A percentile compares a stretch with the other conserved stretches of the same genome.
Conservation (phyloP, 768 basidiomycete genomes). For the Lactifluus echinatus region DNA sequence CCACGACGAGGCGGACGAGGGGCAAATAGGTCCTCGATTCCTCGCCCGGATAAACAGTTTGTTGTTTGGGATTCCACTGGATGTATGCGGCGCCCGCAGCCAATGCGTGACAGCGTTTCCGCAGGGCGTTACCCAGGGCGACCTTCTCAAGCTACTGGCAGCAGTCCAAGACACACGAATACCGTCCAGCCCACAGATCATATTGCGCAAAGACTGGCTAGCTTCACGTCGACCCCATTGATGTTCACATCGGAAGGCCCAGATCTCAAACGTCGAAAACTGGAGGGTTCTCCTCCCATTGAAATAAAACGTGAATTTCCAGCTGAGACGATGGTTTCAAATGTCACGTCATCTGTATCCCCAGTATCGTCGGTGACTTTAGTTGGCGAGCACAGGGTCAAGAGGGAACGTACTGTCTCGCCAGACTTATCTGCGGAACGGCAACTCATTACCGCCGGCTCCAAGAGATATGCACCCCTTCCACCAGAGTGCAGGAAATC, state of each 20-base stretch:
- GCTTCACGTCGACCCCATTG: not conserved
- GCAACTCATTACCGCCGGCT: conserved; percentile 8
- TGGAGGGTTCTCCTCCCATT: not conserved
- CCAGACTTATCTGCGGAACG: conserved; percentile 3
- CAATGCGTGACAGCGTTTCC: not conserved
- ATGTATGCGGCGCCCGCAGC: not conserved
- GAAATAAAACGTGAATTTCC: not conserved
- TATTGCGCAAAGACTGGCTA: not conserved
- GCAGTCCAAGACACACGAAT: not conserved
- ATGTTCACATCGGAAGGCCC: not conserved
- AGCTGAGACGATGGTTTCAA: not conserved
- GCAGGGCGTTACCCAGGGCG: not conserved
- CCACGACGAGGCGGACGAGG: not conserved
- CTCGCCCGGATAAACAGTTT: not conserved
- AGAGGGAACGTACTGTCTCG: conserved; percentile 14
- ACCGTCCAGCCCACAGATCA: not conserved
- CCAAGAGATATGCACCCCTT: conserved; percentile 14
- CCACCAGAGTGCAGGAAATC: conserved; percentile 15
- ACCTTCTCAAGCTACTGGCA: not conserved
- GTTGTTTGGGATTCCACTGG: not conserved
- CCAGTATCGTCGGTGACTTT: conserved; percentile 7
- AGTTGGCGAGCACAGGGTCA: conserved; percentile 5
- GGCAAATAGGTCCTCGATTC: not conserved
- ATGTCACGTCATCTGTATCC: not conserved
- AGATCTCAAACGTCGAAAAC: conserved; percentile 6